A percentile compares a stretch with the other conserved stretches of the same genome.
Conservation (phyloP, 164 flowering plant species). For the Santalum album region DNA sequence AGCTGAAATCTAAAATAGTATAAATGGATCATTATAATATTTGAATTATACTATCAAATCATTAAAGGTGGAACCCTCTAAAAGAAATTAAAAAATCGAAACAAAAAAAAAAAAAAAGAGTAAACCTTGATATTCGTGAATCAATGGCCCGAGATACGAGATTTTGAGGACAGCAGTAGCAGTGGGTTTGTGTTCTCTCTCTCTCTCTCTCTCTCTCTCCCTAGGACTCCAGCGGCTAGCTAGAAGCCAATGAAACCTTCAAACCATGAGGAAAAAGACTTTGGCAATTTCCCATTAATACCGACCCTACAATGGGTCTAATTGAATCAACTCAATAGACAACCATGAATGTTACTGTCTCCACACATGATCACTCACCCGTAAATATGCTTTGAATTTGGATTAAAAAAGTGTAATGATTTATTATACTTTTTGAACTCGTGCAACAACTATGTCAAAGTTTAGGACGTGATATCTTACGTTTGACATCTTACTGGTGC, state of each 20-base stretch:
- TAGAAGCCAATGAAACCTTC: not conserved
- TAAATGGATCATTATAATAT: not conserved
- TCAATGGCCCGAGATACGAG: slow-evolving; percentile 46
- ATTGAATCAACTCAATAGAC: too few species aligned
- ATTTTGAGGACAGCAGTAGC: slow-evolving; percentile 15
- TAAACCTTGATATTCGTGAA: slow-evolving; percentile 35
- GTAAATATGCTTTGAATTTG: too few species aligned
- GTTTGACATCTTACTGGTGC: too few species aligned
- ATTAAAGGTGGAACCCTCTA: slow-evolving; percentile 16
- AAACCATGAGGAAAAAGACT: not conserved
- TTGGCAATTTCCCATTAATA: too few species aligned
- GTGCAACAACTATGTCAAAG: too few species aligned
- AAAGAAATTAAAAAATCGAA: not conserved
- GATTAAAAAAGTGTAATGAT: too few species aligned
- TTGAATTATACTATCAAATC: not conserved
- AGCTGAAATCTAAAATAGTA: not conserved
- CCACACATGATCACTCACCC: too few species aligned
- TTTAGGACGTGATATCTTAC: too few species aligned
- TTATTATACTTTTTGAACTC: too few species aligned
- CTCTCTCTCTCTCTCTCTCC: slow-evolving; percentile 6
- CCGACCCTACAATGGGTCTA: too few species aligned
- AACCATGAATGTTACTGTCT: too few species aligned
- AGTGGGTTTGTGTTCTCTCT: not conserved
- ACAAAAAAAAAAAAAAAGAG: too few species aligned
- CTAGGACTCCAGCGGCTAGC: not conserved